Evolutionary conservation across 176 grass and related monocot species (phyloP).

Genomic region (Zizania latifolia): DNA sequence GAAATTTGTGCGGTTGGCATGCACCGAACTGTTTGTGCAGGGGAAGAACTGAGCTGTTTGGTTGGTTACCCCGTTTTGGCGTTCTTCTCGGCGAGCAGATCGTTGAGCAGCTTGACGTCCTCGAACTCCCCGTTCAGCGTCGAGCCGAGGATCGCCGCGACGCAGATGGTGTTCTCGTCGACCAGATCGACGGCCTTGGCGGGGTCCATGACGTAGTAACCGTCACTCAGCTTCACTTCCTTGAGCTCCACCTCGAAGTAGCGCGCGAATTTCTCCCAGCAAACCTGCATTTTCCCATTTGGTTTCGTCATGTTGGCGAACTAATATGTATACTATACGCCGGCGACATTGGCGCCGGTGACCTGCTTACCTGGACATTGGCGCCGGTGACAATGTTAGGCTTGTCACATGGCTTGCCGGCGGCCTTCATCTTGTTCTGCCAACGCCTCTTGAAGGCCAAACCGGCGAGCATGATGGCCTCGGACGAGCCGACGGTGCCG

Average conservation of each 20-base stretch:
- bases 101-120: constrained; percentile 78
- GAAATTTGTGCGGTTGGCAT: not conserved
- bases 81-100: constrained; percentile 71
- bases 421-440: constrained; percentile 74
- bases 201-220: constrained; percentile 81
- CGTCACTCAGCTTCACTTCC: constrained; percentile 76
- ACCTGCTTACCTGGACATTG: constrained; percentile 52
- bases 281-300: constrained; percentile 50
- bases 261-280: constrained; percentile 88
- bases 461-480: constrained; percentile 91
- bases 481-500: constrained; percentile 70
- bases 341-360: no score
- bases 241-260: constrained; percentile 97
- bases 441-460: constrained; percentile 76
- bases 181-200: constrained; percentile 73
- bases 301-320: no score
- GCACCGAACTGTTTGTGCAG: no score
- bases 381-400: constrained; percentile 90
- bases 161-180: constrained; percentile 93
- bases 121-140: constrained; percentile 89
- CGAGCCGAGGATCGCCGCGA: constrained; percentile 88
- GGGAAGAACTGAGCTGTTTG: not conserved
- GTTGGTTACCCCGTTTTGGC: constrained; percentile 59
- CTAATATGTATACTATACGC: no score
- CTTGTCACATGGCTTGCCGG: constrained; percentile 79